phyloP scores from a whole-genome alignment of 1,139 yeast genomes.

The Scheffersomyces titani region DNA sequence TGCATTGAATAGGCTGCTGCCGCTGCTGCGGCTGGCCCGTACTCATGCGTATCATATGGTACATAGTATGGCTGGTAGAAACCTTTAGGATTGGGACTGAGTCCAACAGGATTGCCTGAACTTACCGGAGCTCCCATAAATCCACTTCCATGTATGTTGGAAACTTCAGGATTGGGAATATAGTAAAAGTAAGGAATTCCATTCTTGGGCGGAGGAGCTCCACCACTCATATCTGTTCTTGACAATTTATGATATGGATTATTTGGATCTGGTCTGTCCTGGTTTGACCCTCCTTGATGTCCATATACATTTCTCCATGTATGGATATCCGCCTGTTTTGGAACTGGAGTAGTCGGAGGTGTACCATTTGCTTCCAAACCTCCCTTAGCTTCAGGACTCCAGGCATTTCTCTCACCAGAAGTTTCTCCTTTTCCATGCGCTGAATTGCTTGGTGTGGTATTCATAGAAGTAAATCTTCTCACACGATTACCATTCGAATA shows the following conservation, averaged over 20 bases:
- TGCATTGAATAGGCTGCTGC: constrained; percentile 7
- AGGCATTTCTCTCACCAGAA: background rate
- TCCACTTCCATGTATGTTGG: background rate
- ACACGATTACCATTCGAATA: background rate
- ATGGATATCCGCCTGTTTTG: background rate
- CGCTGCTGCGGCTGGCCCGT: background rate
- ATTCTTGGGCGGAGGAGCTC: constrained; percentile 4
- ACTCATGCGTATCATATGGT: constrained; percentile 9
- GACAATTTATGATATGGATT: constrained; percentile 2
- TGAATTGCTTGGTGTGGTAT: background rate
- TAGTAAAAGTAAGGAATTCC: constrained; percentile 24
- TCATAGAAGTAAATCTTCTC: background rate
- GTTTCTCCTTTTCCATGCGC: background rate
- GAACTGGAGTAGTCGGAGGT: background rate
- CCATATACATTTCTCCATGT: background rate
- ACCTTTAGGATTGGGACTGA: constrained; percentile 5
- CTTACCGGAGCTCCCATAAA: background rate
- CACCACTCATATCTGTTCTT: constrained; percentile 2
- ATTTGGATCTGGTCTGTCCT: background rate
- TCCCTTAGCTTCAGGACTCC: background rate
- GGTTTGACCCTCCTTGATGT: background rate
- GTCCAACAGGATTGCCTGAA: background rate
- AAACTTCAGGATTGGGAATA: constrained; percentile 17
- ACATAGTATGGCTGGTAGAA: constrained; percentile 8
- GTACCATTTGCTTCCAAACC: background rate